Evolutionary conservation across 2,329 filamentous ascomycete species (phyloP), one percentile per base, ranked within the genome.

Genomic region (Laburnicola sp.): DNA sequence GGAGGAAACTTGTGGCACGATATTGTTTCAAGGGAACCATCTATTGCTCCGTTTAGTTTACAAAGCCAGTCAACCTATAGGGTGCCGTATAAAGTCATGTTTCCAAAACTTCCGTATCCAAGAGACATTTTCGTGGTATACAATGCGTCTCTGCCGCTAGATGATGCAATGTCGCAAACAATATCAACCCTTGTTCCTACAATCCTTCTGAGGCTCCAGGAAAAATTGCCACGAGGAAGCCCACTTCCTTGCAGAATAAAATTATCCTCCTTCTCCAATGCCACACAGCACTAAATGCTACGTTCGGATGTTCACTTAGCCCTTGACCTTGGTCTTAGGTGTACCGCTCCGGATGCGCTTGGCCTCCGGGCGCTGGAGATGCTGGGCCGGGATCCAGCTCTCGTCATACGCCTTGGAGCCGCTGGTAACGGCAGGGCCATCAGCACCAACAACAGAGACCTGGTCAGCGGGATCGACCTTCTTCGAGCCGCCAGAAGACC

Each of bases 361-460:
- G 40, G 84, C 88, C 62, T 88, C 81, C 32, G 93, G 92, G 64
- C 89, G 87, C 79, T 93, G 89, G 74, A 97, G 85, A 76, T 97
- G 92, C 73, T 88, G 85, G 56, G 86, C 85, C 27, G 92, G 91
- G 65, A 97, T 96, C 92, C 93, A 97, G 79, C 87, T 90, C 79
- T 93, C 87, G 67, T 96, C 92, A 75, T 92, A 96, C 54, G 81
- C 81, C 78, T 89, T 89, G 54, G 86, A 80, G 53, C 86, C 83
- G 58, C 83, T 85, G 50, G 87, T 82, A 51, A 86, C 84, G 56
- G 85, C 85, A 43, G 87, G 81, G 50, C 85, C 84, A 74, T 91
- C 88, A 57, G 85, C 82, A 57, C 87, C 87, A 34, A 87, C 84
- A 42, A 88, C 83, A 34, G 81, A 77, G 64, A 79, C 74, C 71